Percentiles rank a stretch among this genome's conserved stretches.
These are phyloP conservation scores for Corylus heterophylla DNA, from an alignment of 306 rosid species.

Conservation along the genomic window DNA sequence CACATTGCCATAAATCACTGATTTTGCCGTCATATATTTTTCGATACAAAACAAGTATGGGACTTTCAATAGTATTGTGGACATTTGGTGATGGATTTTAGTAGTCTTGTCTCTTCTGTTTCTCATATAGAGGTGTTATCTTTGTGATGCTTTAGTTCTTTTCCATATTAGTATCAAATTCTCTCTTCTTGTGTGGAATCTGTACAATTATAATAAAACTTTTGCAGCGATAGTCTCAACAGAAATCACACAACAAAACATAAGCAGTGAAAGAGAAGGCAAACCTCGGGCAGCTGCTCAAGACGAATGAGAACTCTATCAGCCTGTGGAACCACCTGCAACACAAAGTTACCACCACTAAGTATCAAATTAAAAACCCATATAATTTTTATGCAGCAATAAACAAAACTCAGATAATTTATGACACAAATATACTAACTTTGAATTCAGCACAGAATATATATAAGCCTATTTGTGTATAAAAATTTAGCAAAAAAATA, in stretches of 20 bases:
- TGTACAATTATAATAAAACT: background rate
- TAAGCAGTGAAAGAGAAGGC: background rate
- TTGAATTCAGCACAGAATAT: background rate
- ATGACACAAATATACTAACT: background rate
- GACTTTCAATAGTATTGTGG: background rate
- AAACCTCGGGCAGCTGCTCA: slow-evolving; percentile 66
- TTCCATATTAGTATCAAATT: background rate
- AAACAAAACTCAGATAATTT: background rate
- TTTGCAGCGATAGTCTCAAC: background rate
- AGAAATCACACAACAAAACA: background rate
- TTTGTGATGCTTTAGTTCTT: background rate
- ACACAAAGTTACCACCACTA: slow-evolving; percentile 20
- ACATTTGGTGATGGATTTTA: no score
- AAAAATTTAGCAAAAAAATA: background rate
- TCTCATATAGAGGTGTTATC: no score
- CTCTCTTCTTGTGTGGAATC: background rate
- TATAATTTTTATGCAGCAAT: background rate
- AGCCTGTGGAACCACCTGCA: slow-evolving; percentile 91
- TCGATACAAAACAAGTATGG: background rate
- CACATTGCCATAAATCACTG: background rate
- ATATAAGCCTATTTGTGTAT: background rate
- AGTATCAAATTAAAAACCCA: slow-evolving; percentile 11
- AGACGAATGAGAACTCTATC: slow-evolving; percentile 93
- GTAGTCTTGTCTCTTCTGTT: background rate
- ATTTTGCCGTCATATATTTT: background rate